Percentiles rank a stretch among this genome's conserved stretches.
These are phyloP conservation scores for Phytophthora citricola DNA, from an alignment of 352 stramenopile species.

Conservation along the genomic window DNA sequence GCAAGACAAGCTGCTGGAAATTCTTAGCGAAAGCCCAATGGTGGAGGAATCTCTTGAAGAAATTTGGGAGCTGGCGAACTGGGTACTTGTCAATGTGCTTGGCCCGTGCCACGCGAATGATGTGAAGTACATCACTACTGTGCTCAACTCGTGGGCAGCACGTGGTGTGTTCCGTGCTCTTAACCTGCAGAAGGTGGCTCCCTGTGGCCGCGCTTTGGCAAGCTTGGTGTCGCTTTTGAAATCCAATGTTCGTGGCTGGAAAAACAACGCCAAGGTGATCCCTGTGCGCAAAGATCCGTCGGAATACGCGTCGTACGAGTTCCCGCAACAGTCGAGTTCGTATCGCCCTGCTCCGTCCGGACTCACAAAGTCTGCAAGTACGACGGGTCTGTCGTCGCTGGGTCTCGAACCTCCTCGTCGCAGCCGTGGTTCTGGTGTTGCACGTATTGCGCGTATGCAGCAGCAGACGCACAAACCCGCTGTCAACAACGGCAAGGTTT, in stretches of 20 bases:
- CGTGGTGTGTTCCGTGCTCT: slow-evolving; percentile 83
- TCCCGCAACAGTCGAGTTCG: slow-evolving; percentile 61
- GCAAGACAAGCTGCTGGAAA: slow-evolving; percentile 85
- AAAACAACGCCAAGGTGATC: slow-evolving; percentile 84
- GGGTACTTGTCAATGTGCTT: slow-evolving; percentile 95
- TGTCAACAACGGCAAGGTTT: slow-evolving; percentile 55
- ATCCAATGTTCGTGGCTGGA: slow-evolving; percentile 70
- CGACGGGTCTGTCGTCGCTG: slow-evolving; percentile 80
- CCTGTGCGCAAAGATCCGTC: slow-evolving; percentile 83
- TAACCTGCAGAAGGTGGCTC: slow-evolving; percentile 72
- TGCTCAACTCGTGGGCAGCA: slow-evolving; percentile 80
- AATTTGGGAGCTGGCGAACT: slow-evolving; percentile 97
- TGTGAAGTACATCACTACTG: slow-evolving; percentile 91
- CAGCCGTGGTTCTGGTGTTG: slow-evolving; percentile 83
- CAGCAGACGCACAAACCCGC: slow-evolving; percentile 77
- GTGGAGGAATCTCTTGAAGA: slow-evolving; percentile 94
- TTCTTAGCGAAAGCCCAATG: slow-evolving; percentile 83
- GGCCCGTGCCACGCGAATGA: slow-evolving; percentile 95
- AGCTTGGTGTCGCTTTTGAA: slow-evolving; percentile 78
- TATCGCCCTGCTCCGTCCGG: slow-evolving; percentile 51
- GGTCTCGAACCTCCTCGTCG: slow-evolving; percentile 76
- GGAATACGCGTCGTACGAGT: slow-evolving; percentile 88
- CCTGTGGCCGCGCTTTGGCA: slow-evolving; percentile 70
- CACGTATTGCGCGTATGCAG: slow-evolving; percentile 81
- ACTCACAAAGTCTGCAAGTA: slow-evolving; percentile 91